Evolutionary conservation across 306 rosid species (phyloP), one percentile per base, ranked within the genome.

Genomic region (Leucaena leucocephala): DNA sequence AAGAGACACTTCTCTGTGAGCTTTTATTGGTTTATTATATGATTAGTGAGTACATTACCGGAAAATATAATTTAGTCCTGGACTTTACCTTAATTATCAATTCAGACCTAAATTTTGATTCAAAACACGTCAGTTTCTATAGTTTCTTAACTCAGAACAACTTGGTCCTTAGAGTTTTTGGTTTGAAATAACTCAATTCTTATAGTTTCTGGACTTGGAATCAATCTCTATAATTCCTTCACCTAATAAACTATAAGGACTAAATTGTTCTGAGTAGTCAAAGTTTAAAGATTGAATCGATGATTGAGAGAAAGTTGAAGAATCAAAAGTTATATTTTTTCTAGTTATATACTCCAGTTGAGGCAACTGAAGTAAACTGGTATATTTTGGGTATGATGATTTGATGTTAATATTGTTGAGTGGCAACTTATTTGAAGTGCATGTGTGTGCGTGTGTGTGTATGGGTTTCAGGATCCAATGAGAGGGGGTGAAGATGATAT

Each of bases 401-500:
- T n/a, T 76, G 43, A 34, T 82, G 50, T 36, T 35, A 21, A 67
- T 46, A 35, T 8, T 11, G 14, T n/a, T 7, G 49, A 66, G 44
- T 10, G 39, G 74, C 42, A 71, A 35, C 68, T 81, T 16, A 71
- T 54, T 43, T 70, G 42, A 78, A 74, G 48, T 81, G 77, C 36
- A 67, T 66, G 27, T 1, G 0, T 27, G 1, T 27, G 27, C 27
- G 0, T 27, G 1, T 27, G 13, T 39, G 12, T 55, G n/a, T 2
- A 6, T 65, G 49, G 45, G 40, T 71, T 75, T 79, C 77, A 94
- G 97, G 98, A 94, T 87, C 98, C 98, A 7, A 94, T 94, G 98
- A 89, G 98, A 83, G 98, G 98, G 80, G 98, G 97, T 48, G 78
- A 35, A 61, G 97, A 94, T 69, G 80, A 89, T 8, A 75, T 94